A percentile compares a stretch with the other conserved stretches of the same genome.
Conservation (phyloP, 257 asterid genomes). For the Gentiana dahurica region DNA sequence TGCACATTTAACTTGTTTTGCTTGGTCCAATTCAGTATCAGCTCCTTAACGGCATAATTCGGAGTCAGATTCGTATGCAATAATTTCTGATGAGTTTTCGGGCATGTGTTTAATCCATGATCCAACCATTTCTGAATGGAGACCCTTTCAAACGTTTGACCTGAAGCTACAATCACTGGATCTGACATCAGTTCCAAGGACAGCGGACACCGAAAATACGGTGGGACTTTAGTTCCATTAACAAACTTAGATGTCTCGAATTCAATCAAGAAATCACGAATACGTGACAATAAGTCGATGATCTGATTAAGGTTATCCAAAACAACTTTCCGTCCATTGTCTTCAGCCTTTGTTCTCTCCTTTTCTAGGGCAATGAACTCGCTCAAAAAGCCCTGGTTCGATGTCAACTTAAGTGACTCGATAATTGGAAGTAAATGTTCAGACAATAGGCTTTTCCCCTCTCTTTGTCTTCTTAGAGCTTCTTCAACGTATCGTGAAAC, state of each 20-base stretch:
- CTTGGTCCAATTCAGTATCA: constrained; percentile 61
- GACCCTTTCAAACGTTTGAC: constrained; percentile 76
- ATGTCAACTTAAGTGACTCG: constrained; percentile 44
- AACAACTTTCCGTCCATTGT: constrained; percentile 19
- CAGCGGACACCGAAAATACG: constrained; percentile 67
- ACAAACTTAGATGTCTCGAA: constrained; percentile 33
- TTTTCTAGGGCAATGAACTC: constrained; percentile 74
- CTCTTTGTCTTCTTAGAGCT: constrained; percentile 39
- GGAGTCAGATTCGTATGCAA: constrained; percentile 56
- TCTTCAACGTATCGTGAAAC: constrained; percentile 37
- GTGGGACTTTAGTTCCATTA: constrained; percentile 50
- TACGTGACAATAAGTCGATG: constrained; percentile 38
- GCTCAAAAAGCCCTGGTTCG: constrained; percentile 49
- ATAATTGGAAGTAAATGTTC: constrained; percentile 33
- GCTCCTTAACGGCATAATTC: constrained; percentile 68
- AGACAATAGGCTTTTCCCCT: constrained; percentile 30
- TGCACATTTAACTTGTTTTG: constrained; percentile 38
- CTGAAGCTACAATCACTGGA: constrained; percentile 92
- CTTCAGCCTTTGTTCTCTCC: constrained; percentile 57
- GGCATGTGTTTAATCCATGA: constrained; percentile 64
- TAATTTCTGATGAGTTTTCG: constrained; percentile 48
- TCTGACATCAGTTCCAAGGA: constrained; percentile 76
- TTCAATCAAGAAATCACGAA: constrained; percentile 41
- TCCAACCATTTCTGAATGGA: constrained; percentile 84
- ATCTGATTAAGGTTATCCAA: constrained; percentile 28